A percentile compares a stretch with the other conserved stretches of the same genome.
Evolutionary conservation across 148 eudicot genomes (phyloP).

Genomic region (Amaranthus palmeri): DNA sequence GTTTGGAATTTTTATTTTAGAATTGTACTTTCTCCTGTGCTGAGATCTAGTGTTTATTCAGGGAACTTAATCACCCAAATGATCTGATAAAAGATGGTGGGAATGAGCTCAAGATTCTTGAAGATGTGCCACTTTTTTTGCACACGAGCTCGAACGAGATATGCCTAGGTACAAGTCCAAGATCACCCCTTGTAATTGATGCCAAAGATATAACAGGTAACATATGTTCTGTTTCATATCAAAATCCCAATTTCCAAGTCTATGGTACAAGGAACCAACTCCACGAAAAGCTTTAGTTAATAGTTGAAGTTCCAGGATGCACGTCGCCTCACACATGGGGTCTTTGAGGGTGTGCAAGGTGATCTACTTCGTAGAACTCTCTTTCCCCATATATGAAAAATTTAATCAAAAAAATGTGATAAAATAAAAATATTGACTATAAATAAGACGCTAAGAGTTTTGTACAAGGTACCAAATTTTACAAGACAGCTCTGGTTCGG

Average conservation of each 20-base stretch:
- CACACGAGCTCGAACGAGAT: slow-evolving; percentile 38
- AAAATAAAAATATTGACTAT: too few species aligned
- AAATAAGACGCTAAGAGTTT: too few species aligned
- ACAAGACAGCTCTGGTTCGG: too few species aligned
- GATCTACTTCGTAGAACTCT: too few species aligned
- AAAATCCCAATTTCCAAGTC: not conserved
- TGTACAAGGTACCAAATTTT: too few species aligned
- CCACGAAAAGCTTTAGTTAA: too few species aligned
- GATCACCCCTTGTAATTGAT: slow-evolving; percentile 12
- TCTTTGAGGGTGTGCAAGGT: too few species aligned
- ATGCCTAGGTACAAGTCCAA: slow-evolving; percentile 20
- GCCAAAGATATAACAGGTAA: slow-evolving; percentile 15
- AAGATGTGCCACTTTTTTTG: slow-evolving; percentile 44
- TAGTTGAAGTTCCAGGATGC: too few species aligned
- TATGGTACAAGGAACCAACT: too few species aligned
- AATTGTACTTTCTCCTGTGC: not conserved
- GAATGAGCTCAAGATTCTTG: slow-evolving; percentile 27
- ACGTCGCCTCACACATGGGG: too few species aligned
- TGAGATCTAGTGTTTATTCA: not conserved
- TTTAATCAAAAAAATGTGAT: too few species aligned
- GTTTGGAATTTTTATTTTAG: not conserved
- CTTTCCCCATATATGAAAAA: too few species aligned
- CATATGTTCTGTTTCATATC: not conserved
- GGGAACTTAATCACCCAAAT: slow-evolving; percentile 12
- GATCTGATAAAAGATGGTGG: not conserved